These are phyloP conservation scores for Tilletia indica DNA, from an alignment of 1,284 basidiomycete genomes.

Conservation along the genomic window DNA sequence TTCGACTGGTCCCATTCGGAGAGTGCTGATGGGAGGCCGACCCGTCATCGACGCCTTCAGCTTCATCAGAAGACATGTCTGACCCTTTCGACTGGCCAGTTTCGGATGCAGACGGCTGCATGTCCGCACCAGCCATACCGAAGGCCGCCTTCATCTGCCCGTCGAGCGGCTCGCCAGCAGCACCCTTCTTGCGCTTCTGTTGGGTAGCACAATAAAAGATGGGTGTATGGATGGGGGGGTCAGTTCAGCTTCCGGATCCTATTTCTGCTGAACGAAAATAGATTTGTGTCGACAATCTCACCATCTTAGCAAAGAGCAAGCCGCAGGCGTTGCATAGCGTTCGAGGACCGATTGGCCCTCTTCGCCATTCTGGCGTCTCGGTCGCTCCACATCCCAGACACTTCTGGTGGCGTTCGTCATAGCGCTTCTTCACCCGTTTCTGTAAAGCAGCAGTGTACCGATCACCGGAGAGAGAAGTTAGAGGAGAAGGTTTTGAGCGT, in stretches of 20 bases:
- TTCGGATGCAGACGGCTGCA: too few species aligned
- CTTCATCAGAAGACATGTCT: too few species aligned
- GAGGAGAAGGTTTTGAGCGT: conserved; percentile 2
- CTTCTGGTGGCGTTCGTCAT: conserved; percentile 3
- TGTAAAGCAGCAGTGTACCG: not conserved
- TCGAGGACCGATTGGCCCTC: conserved; percentile 32
- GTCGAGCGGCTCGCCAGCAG: too few species aligned
- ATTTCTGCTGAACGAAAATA: too few species aligned
- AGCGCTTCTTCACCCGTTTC: conserved; percentile 14
- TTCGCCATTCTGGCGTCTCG: conserved; percentile 34
- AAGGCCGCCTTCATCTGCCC: too few species aligned
- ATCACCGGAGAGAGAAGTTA: not conserved
- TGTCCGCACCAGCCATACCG: too few species aligned
- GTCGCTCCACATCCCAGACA: conserved; percentile 32
- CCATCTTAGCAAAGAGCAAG: conserved; percentile 32
- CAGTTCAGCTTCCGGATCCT: not conserved
- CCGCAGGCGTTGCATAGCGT: conserved; percentile 37
- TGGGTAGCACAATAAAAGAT: not conserved
- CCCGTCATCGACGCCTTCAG: too few species aligned
- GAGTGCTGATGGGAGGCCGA: too few species aligned
- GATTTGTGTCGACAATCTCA: not conserved
- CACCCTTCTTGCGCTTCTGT: conserved; percentile 10
- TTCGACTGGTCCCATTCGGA: too few species aligned
- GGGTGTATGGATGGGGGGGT: not conserved
- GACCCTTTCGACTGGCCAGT: too few species aligned